Evolutionary conservation across 2,329 filamentous ascomycete genomes (phyloP).

Genomic region (Cercospora sesami): DNA sequence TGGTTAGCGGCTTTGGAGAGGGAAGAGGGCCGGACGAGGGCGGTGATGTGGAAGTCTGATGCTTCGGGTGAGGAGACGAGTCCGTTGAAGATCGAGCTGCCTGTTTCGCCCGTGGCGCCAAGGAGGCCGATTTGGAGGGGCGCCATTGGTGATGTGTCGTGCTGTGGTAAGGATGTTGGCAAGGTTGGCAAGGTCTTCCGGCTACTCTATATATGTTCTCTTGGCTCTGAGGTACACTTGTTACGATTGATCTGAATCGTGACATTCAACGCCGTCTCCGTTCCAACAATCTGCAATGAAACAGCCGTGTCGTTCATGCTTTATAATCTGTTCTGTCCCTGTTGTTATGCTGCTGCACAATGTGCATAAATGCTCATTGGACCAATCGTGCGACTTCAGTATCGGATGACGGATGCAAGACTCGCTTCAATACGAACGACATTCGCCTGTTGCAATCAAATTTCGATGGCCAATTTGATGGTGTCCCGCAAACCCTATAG

Average conservation of each 20-base stretch:
- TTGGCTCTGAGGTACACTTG: neutral
- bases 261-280: neutral
- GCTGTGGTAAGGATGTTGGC: neutral
- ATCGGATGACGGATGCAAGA: neutral
- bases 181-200: neutral
- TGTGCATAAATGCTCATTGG: neutral
- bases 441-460: neutral
- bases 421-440: neutral
- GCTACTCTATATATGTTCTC: neutral
- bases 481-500: neutral
- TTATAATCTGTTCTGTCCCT: too few species aligned
- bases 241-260: neutral
- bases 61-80: constrained; percentile 35
- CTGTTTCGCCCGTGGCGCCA: constrained; percentile 49
- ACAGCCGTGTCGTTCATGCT: neutral
- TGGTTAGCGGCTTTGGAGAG: constrained; percentile 46
- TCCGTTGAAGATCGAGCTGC: constrained; percentile 43
- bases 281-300: neutral
- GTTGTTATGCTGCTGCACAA: neutral
- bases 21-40: constrained; percentile 51
- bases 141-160: constrained; percentile 14
- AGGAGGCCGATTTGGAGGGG: constrained; percentile 22
- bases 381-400: neutral
- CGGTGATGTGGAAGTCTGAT: constrained; percentile 43
- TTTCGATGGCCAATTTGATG: neutral